phyloP scores from a whole-genome alignment of 108 stramenopile genomes.

The Aurantiochytrium sp. region DNA sequence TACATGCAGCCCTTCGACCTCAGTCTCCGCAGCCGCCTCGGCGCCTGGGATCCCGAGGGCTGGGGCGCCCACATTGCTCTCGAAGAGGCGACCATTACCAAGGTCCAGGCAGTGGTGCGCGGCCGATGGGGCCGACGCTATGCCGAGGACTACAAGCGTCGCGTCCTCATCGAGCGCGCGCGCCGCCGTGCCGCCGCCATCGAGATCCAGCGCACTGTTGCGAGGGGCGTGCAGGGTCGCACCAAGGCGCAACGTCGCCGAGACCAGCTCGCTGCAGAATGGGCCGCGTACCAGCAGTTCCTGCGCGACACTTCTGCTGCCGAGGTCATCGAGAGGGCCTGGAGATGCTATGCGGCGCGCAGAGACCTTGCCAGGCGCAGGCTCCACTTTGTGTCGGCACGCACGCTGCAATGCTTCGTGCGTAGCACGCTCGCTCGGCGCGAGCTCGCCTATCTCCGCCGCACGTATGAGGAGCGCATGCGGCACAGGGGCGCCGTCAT shows the following conservation, averaged over 20 bases:
- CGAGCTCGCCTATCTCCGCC: neutral
- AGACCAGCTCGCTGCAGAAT: neutral
- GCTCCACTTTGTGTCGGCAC: neutral
- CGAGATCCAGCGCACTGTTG: neutral
- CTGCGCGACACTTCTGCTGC: neutral
- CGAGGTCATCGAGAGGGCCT: neutral
- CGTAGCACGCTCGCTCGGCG: neutral
- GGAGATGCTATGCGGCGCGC: neutral
- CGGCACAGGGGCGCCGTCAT: neutral
- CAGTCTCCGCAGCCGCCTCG: neutral
- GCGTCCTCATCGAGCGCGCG: neutral
- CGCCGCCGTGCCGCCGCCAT: neutral
- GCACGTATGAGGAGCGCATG: neutral
- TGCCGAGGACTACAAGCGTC: neutral
- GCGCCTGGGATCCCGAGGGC: neutral
- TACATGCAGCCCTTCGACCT: slow-evolving; percentile 16
- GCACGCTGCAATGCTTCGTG: neutral
- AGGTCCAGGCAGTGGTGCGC: neutral
- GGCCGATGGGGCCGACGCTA: neutral
- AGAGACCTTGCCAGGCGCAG: neutral
- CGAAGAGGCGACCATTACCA: slow-evolving; percentile 13
- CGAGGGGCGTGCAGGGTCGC: neutral
- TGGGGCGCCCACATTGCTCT: slow-evolving; percentile 23
- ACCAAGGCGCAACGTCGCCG: neutral
- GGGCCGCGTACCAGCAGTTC: slow-evolving; percentile 4